A percentile compares a stretch with the other conserved stretches of the same genome.
Evolutionary conservation across 805 yeast species (phyloP).

Genomic region (Zygosaccharomyces rouxii): DNA sequence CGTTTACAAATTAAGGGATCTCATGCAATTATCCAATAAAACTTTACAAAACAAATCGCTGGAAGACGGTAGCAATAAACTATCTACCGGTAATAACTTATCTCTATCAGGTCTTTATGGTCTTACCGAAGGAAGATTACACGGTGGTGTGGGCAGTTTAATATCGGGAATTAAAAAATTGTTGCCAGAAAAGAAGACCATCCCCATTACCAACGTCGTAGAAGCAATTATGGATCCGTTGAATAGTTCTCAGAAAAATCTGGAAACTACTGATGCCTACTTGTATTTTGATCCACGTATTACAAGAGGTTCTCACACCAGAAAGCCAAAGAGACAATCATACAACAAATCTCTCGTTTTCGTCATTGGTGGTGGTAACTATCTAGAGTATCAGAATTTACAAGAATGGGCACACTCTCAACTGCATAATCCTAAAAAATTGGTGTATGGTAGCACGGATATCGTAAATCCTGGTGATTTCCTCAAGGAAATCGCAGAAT

Average conservation of each 20-base stretch:
- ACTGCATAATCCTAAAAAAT: slow-evolving; percentile 45
- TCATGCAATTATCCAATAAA: slow-evolving; percentile 50
- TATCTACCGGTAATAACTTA: slow-evolving; percentile 31
- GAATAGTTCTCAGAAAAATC: slow-evolving; percentile 55
- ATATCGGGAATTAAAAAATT: slow-evolving; percentile 83
- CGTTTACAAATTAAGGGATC: slow-evolving; percentile 76
- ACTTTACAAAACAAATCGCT: slow-evolving; percentile 35
- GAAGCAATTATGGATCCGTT: slow-evolving; percentile 88
- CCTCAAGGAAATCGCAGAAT: slow-evolving; percentile 55
- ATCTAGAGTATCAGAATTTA: slow-evolving; percentile 86
- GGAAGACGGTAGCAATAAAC: slow-evolving; percentile 33
- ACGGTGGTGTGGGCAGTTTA: slow-evolving; percentile 86
- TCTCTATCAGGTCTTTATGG: slow-evolving; percentile 75
- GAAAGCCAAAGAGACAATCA: slow-evolving; percentile 79
- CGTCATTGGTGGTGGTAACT: slow-evolving; percentile 96
- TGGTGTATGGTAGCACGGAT: slow-evolving; percentile 84
- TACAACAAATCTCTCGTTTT: slow-evolving; percentile 83
- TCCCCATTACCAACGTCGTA: slow-evolving; percentile 86
- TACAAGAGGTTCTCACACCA: slow-evolving; percentile 83
- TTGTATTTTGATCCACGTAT: slow-evolving; percentile 82
- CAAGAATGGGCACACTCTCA: slow-evolving; percentile 73
- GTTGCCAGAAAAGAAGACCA: slow-evolving; percentile 79
- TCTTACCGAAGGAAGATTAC: slow-evolving; percentile 71
- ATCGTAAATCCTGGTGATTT: slow-evolving; percentile 67
- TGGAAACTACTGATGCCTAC: slow-evolving; percentile 80